Base-by-base conservation (phyloP, 1,284 basidiomycete species). In the Trametes pubescens region DNA sequence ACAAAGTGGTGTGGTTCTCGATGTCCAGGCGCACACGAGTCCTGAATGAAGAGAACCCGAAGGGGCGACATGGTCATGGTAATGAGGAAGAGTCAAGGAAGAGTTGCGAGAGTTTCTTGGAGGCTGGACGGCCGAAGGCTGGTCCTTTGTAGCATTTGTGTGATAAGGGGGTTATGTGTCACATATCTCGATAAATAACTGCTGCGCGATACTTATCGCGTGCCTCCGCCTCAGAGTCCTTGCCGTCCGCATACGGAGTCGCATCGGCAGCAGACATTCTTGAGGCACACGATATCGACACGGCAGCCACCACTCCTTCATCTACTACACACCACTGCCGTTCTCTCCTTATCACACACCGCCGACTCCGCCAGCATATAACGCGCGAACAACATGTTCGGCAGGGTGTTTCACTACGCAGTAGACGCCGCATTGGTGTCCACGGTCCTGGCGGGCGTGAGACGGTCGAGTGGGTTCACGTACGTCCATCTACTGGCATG, bases 381-480 rank as follows among this genome's bases (percentile, higher is more conserved):
- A 13, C 16, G 37, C 52, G 32, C 52, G 2, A 56, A 13, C 11
- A 60, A 60, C 38, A 68, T 67, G 57, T 79, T 98, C 47, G 96
- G 95, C 71, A 86, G 89, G 77, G 78, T 98, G 26, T 76, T 91
- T 46, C 96, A 98, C 79, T 95, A 93, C 73, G 86, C 90, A 47
- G 79, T 93, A 59, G 97, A 99, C 75, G 93, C 92, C 26, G 85
- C 95, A 59, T 83, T 98, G 49, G 69, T 99, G 58, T 96, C 95
- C 18, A 94, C 96, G 11, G 85, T 99, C 11, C 79, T 97, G 24
- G 96, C 96, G 38, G 97, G 97, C 38, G 90, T 99, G 70, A 92
- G 92, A 78, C 89, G 94, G 68, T 91, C 95, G 34, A 96, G 91
- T 64, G 95, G 95, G 38, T 95, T 95, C 79, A 80, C 86, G 95